A percentile compares a stretch with the other conserved stretches of the same genome.
phyloP scores from a whole-genome alignment of 129 eudicot genomes.

The Deinandra increscens region DNA sequence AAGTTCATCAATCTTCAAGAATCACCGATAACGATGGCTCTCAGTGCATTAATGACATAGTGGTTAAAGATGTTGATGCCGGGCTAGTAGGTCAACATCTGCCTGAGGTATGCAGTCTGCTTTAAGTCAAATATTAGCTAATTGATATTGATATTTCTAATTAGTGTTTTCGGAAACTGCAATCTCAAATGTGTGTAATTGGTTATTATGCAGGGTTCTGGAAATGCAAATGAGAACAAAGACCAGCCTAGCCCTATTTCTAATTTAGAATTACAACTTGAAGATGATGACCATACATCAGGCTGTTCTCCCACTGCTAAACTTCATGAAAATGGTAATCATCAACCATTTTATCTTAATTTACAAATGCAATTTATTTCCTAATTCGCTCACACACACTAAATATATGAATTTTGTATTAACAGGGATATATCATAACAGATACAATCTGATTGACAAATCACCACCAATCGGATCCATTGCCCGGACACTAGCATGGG shows the following conservation, averaged over 20 bases:
- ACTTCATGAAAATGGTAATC: slow-evolving; percentile 52
- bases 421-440: slow-evolving; percentile 46
- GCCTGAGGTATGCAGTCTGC: slow-evolving; percentile 44
- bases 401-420: background rate
- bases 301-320: slow-evolving; percentile 33
- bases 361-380: background rate
- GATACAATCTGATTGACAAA: slow-evolving; percentile 75
- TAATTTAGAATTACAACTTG: slow-evolving; percentile 63
- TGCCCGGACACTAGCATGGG: slow-evolving; percentile 86
- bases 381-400: background rate
- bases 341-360: background rate
- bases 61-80: slow-evolving; percentile 16
- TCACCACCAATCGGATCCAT: slow-evolving; percentile 97
- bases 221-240: slow-evolving; percentile 52
- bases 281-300: slow-evolving; percentile 51
- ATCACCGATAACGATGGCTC: slow-evolving; percentile 28
- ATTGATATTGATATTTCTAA: background rate
- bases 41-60: slow-evolving; percentile 30
- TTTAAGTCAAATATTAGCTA: background rate
- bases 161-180: slow-evolving; percentile 3
- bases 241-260: slow-evolving; percentile 93
- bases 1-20: slow-evolving; percentile 34
- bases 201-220: slow-evolving; percentile 43
- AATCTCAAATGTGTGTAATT: slow-evolving; percentile 12
- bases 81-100: slow-evolving; percentile 32